Conservation (phyloP, 1,139 yeast species). For the Kodamaea anthophila region DNA sequence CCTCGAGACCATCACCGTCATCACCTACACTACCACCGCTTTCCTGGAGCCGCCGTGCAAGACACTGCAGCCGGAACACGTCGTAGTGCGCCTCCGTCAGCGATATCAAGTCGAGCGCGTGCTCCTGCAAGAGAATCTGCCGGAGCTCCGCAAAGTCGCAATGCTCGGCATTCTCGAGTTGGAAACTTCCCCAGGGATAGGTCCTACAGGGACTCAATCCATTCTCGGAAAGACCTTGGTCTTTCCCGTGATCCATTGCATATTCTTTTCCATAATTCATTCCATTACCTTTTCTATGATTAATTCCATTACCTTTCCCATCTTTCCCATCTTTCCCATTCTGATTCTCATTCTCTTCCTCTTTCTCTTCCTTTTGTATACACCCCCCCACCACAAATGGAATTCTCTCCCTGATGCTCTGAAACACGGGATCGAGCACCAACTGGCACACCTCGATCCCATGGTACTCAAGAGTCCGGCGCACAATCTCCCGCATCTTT, state of each 20-base stretch:
- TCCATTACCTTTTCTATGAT: neutral
- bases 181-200: slow-evolving; percentile 71
- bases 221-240: slow-evolving; percentile 15
- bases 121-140: slow-evolving; percentile 42
- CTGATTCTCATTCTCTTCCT: neutral
- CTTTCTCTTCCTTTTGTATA: neutral
- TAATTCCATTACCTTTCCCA: neutral
- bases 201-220: too few relatives aligned
- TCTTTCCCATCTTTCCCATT: neutral
- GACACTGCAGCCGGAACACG: slow-evolving; percentile 40
- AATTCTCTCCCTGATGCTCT: slow-evolving; percentile 25
- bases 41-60: slow-evolving; percentile 28
- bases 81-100: slow-evolving; percentile 57
- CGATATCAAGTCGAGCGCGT: slow-evolving; percentile 54
- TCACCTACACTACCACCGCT: neutral
- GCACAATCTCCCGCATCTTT: slow-evolving; percentile 41
- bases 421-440: slow-evolving; percentile 36
- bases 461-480: slow-evolving; percentile 37
- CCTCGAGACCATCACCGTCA: slow-evolving; percentile 13
- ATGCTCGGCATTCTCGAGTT: slow-evolving; percentile 57
- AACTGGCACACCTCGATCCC: slow-evolving; percentile 55
- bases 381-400: slow-evolving; percentile 61
- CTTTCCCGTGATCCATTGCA: neutral
- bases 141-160: slow-evolving; percentile 58
- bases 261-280: neutral